Percentiles rank a stretch among this genome's conserved stretches.
These are phyloP conservation scores for Plasmodium gaboni DNA, from an alignment of 169 alveolate species.

Conservation along the genomic window DNA sequence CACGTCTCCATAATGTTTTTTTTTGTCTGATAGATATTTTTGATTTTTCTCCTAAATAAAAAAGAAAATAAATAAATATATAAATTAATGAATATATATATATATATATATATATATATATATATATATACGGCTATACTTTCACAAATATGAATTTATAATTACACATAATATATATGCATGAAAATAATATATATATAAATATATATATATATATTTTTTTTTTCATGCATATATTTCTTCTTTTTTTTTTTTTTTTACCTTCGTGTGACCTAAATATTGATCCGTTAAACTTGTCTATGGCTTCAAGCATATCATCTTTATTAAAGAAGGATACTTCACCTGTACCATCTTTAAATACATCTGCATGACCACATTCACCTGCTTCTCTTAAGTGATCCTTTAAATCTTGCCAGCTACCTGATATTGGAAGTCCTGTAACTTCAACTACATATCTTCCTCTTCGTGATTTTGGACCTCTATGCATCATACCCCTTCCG, in stretches of 20 bases:
- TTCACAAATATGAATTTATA: too few species aligned
- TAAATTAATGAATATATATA: too few species aligned
- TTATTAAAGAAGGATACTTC: constrained; percentile 88
- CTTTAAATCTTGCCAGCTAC: constrained; percentile 92
- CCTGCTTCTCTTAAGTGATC: constrained; percentile 93
- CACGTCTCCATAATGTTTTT: constrained; percentile 75
- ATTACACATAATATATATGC: too few species aligned
- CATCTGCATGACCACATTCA: constrained; percentile 93
- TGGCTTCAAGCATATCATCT: constrained; percentile 90
- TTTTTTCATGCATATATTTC: not conserved
- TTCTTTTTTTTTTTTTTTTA: constrained; percentile 76
- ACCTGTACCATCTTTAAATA: constrained; percentile 91
- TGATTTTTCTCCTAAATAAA: constrained; percentile 82
- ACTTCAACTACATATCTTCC: constrained; percentile 79
- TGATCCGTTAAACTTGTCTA: constrained; percentile 88
- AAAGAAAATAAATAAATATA: too few species aligned
- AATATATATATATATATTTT: too few species aligned
- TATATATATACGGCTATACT: too few species aligned
- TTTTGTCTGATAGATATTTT: constrained; percentile 87
- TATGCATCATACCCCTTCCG: constrained; percentile 62
- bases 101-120: too few species aligned
- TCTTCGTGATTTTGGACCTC: constrained; percentile 64
- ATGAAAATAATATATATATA: too few species aligned
- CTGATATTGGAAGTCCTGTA: constrained; percentile 86
- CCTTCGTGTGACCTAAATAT: constrained; percentile 91